Base-by-base conservation (phyloP, 192 early-diverging fungal genomes). In the Backusella circina region DNA sequence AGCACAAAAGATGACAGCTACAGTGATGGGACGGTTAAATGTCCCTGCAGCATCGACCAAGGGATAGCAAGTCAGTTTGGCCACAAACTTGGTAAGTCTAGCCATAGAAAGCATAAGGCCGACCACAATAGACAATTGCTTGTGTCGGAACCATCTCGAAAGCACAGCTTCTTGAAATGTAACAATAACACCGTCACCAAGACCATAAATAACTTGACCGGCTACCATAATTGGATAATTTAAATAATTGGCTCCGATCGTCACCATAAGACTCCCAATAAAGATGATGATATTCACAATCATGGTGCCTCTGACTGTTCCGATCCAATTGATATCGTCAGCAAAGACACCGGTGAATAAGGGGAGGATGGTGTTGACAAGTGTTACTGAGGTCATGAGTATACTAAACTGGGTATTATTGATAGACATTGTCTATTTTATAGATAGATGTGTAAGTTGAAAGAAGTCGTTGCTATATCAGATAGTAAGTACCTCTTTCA, bases 81-180 rank as follows among this genome's bases (percentile, higher is more conserved):
- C 91, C 35, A 91, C 37, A 70, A 91, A 94, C 1, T 89, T 89
- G 16, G 90, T 85, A 35, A 94, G 81, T 50, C 90, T 87, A 18
- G 91, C 89, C 8, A 85, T 87, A 10, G 89, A 87, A 28, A 94
- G 82, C 67, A 90, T 86, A 54, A 88, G 72, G 5, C 89, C 91
- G 61, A 94, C 84, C 9, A 91, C 90, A 30, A 92, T 79, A 0
- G 89, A 86, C 39, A 94, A 84, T 0, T 89, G 86, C 44, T 87
- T 86, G 73, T 91, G 87, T 54, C 84, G 85, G 75, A 94, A 94
- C 85, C 91, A 93, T 83, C 89, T 87, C 4, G 88, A 86, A 33
- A 92, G 83, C 9, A 94, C 91, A 0, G 91, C 91, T 71, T 94
- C 91, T 79, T 94, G 92, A 32, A 92, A 89, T 9, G 91, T 90